A percentile compares a stretch with the other conserved stretches of the same genome.
Evolutionary conservation across 2,329 filamentous ascomycete genomes (phyloP).

Genomic region (Paraconiothyrium sp.): DNA sequence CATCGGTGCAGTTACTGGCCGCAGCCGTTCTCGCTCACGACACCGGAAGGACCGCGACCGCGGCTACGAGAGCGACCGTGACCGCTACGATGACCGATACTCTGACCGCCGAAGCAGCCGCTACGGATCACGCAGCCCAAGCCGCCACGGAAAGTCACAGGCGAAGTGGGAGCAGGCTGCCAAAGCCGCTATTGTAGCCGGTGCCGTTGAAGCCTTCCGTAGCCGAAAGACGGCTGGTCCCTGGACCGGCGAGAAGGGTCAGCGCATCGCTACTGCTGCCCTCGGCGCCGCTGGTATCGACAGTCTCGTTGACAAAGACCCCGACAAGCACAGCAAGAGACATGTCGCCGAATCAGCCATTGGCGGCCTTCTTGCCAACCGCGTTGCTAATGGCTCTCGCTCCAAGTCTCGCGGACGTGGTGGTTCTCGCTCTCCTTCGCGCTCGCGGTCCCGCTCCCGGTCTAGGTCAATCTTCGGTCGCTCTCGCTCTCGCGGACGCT

Average conservation of each 20-base stretch:
- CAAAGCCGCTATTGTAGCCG: constrained; percentile 88
- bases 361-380: constrained; percentile 86
- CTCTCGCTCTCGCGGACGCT: constrained; percentile 55
- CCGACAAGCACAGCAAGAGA: constrained; percentile 78
- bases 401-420: constrained; percentile 64
- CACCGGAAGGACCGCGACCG: constrained; percentile 61
- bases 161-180: constrained; percentile 76
- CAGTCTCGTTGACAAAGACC: constrained; percentile 72
- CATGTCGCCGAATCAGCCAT: constrained; percentile 88
- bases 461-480: constrained; percentile 58
- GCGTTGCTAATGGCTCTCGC: constrained; percentile 82
- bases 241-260: constrained; percentile 92
- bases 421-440: constrained; percentile 64
- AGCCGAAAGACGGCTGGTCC: constrained; percentile 87
- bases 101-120: constrained; percentile 50
- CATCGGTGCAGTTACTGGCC: constrained; percentile 59
- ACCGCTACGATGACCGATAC: constrained; percentile 40
- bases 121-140: constrained; percentile 63
- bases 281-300: constrained; percentile 87
- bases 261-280: constrained; percentile 88
- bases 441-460: constrained; percentile 74
- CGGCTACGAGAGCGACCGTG: constrained; percentile 57
- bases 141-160: constrained; percentile 69
- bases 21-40: constrained; percentile 71
- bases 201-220: constrained; percentile 90